Base-by-base conservation (phyloP, 106 monocot genomes). In the Acanthochlamys bracteata region DNA sequence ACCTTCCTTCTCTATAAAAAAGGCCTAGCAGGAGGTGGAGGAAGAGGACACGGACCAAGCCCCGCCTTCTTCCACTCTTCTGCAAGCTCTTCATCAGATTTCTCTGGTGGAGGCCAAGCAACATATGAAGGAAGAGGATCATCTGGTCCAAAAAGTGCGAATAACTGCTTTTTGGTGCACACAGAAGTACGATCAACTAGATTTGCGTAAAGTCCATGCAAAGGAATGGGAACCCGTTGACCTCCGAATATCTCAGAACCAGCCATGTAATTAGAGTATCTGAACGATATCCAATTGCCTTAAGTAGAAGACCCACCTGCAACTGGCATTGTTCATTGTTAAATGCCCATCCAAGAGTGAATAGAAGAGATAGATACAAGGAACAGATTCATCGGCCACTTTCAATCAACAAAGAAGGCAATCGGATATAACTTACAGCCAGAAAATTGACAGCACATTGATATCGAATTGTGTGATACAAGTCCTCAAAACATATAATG, bases 181-280 rank as follows among this genome's bases (percentile, higher is more conserved):
- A 94, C 57, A 55, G 75, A 75, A 46, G 89, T 83, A n/a, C 79
- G 79, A 67, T 94, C 93, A 0, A 94, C 73, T 58, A 86, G 39
- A 51, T 90, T 94, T 25, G 66, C 13, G 51, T 82, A 94, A 77
- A 89, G 81, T 20, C 77, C 78, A 54, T 81, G 77, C 17, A 94
- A 76, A 65, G 93, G 93, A 21, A 82, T 82, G 12, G 89, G 75
- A 57, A 79, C 52, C 66, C 82, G 67, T 60, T 89, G 93, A 23
- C 89, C 93, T 20, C 93, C 93, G 66, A 94, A 94, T 52, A 66
- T 86, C 72, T 94, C 79, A 17, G 93, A 66, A 42, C 89, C 93
- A 55, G 93, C 89, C 76, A 94, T 39, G 47, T 86, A 94, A 94
- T 82, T 20, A 82, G 57, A 20, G 89, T 86, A 72, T 79, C 75